Percentiles rank a stretch among this genome's conserved stretches.
phyloP scores from a whole-genome alignment of 345 rosid species.

The Eutrema heterophyllum region DNA sequence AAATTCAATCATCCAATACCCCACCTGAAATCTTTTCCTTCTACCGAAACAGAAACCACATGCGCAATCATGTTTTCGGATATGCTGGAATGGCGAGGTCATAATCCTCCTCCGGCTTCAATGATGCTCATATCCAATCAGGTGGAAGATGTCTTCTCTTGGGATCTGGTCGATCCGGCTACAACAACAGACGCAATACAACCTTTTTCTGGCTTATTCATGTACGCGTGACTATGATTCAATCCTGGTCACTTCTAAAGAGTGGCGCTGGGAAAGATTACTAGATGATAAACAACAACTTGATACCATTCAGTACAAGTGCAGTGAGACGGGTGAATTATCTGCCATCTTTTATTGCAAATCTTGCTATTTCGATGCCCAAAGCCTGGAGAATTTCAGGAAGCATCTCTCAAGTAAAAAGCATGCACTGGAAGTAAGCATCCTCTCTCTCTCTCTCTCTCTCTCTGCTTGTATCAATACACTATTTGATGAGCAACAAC shows the following conservation, averaged over 20 bases:
- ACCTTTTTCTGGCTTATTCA: neutral
- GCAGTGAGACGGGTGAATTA: neutral
- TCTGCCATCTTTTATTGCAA: neutral
- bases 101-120: conserved; percentile 3
- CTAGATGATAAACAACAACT: neutral
- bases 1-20: too few species aligned
- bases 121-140: conserved; percentile 1
- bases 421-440: neutral
- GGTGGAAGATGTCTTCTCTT: neutral
- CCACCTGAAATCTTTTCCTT: too few species aligned
- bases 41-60: neutral
- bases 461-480: neutral
- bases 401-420: neutral
- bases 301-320: neutral
- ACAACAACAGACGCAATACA: neutral
- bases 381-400: neutral
- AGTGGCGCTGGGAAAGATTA: neutral
- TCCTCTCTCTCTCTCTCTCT: neutral
- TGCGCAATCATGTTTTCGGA: neutral
- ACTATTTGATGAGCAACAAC: neutral
- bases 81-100: neutral
- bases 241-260: neutral
- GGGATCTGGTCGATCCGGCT: neutral
- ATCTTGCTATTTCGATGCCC: neutral
- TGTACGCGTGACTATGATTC: fast-evolving